Base-by-base conservation (phyloP, 2,329 filamentous ascomycete genomes). In the Raffaelea albimanens region DNA sequence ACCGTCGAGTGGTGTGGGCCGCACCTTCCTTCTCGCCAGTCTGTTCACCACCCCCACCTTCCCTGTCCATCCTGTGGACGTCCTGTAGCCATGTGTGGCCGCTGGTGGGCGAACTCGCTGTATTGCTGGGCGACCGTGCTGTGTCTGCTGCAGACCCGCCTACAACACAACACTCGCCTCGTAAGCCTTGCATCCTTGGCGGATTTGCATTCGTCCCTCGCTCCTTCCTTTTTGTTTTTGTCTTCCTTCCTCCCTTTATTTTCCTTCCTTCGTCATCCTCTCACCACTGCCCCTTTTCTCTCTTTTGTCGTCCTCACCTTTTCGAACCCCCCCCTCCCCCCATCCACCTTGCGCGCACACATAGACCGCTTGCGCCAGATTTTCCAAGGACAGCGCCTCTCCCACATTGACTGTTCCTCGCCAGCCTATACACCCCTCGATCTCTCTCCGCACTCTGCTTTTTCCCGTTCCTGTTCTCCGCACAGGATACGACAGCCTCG, bases 21-120 rank as follows among this genome's bases (percentile, higher is more conserved):
- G 49, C 46, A 31, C 51, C 46, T 52, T 48, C 51, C 50, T 48
- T 41, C 36, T 42, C 31, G 22, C 39, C 45, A 21, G 33, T 21
- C 38, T 16, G n/a, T n/a, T 42, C 20, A 25, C 34, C 16, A 31
- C 14, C 40, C 46, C 46, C 46, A 34, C 43, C 43, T 43, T 48
- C 45, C 40, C 19, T 13, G 13, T 45, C 31, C n/a, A 21, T 16
- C 25, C 25, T 29, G 25, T 13, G 7, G 25, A 29, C n/a, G n/a
- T n/a, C n/a, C n/a, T n/a, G n/a, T n/a, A n/a, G n/a, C n/a, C n/a
- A n/a, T n/a, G n/a, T n/a, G n/a, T n/a, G n/a, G n/a, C n/a, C n/a
- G n/a, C n/a, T n/a, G n/a, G n/a, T n/a, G 25, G 25, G 25, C 25
- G 25, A 29, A 14, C 21, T 42, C 33, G 40, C 42, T 14, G 43